phyloP scores from a whole-genome alignment of 1,139 yeast genomes.

The Suhomyces ambrosiae region DNA sequence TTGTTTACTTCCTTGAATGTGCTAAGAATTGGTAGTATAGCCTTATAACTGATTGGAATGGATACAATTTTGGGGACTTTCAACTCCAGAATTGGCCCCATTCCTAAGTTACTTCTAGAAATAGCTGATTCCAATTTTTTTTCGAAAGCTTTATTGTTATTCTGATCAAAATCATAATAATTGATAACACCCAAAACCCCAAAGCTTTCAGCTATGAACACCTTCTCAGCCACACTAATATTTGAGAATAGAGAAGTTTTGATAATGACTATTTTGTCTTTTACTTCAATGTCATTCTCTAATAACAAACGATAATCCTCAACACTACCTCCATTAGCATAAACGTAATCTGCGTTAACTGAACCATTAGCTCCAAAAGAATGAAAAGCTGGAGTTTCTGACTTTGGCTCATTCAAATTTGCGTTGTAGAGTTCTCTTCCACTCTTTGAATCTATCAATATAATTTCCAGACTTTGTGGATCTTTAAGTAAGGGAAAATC shows the following conservation, averaged over 20 bases:
- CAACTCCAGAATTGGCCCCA: constrained; percentile 14
- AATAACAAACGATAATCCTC: constrained; percentile 31
- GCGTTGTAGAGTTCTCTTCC: constrained; percentile 30
- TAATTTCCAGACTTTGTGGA: constrained; percentile 30
- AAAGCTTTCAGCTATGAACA: constrained; percentile 29
- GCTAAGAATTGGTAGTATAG: constrained; percentile 36
- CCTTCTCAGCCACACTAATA: constrained; percentile 28
- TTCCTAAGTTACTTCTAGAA: constrained; percentile 25
- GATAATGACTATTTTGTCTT: constrained; percentile 36
- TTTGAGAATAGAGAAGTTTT: constrained; percentile 19
- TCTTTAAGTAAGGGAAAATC: constrained; percentile 22
- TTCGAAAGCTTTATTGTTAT: constrained; percentile 14
- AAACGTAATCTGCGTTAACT: constrained; percentile 29
- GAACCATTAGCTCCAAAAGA: constrained; percentile 35
- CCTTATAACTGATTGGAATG: constrained; percentile 38
- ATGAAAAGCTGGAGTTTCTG: constrained; percentile 41
- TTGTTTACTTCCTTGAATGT: constrained; percentile 20
- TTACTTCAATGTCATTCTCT: constrained; percentile 23
- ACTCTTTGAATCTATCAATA: constrained; percentile 25
- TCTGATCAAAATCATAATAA: constrained; percentile 23
- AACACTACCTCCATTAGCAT: constrained; percentile 34
- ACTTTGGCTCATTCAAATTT: constrained; percentile 28
- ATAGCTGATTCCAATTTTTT: constrained; percentile 20
- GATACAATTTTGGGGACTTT: constrained; percentile 28
- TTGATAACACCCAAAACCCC: constrained; percentile 36